Evolutionary conservation across 1,284 basidiomycete genomes (phyloP).

Genomic region (Kalmanozyma brasiliensis): DNA sequence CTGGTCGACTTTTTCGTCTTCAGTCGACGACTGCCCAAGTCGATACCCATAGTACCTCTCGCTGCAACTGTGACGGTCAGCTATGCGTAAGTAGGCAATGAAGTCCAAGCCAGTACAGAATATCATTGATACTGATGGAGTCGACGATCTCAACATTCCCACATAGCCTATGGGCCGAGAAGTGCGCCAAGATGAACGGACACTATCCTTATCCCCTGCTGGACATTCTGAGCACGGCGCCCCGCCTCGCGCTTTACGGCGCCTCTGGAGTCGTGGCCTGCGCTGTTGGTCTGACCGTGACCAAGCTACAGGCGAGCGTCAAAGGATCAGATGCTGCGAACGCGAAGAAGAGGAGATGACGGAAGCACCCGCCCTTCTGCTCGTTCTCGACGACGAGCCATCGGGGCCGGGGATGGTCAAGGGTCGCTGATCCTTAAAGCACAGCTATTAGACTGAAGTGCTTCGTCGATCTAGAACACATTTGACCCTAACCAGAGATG

Average conservation of each 20-base stretch:
- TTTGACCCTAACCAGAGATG: no score
- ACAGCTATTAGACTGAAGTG: no score
- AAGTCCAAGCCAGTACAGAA: background rate
- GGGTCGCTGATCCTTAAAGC: no score
- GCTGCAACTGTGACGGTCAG: conserved; percentile 7
- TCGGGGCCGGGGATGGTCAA: no score
- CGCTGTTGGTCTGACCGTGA: conserved; percentile 5
- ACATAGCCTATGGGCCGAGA: conserved; percentile 44
- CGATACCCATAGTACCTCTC: conserved; percentile 14
- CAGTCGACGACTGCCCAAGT: conserved; percentile 20
- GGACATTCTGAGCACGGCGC: conserved; percentile 24
- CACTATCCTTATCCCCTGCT: conserved; percentile 54
- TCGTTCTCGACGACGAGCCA: no score
- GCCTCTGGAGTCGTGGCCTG: conserved; percentile 13
- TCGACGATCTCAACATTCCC: no score
- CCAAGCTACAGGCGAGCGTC: conserved; percentile 19
- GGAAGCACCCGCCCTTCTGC: no score
- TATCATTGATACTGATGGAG: background rate
- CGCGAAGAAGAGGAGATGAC: conserved; percentile 4
- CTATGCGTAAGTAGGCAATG: conserved; percentile 20
- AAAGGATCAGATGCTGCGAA: background rate
- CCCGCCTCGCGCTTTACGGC: conserved; percentile 31
- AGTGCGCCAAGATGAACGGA: conserved; percentile 49
- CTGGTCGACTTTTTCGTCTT: conserved; percentile 43
- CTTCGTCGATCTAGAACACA: no score